Evolutionary conservation across 2,329 filamentous ascomycete genomes (phyloP).

Genomic region (Colletotrichum limetticola): DNA sequence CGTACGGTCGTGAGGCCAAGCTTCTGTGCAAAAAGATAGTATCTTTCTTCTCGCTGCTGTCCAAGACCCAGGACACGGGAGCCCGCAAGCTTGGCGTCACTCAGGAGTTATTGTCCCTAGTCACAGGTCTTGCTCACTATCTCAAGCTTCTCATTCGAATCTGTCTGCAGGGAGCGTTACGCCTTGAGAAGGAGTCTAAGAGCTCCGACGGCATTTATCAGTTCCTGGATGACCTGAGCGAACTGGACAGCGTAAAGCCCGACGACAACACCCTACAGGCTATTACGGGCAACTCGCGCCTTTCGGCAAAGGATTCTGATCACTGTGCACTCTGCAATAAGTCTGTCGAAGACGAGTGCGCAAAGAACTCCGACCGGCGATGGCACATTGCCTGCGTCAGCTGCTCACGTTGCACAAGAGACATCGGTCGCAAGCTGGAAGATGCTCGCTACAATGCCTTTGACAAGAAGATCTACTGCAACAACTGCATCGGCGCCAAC

Average conservation of each 20-base stretch:
- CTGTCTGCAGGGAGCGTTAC: slow-evolving; percentile 91
- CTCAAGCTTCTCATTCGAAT: slow-evolving; percentile 97
- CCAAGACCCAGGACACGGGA: slow-evolving; percentile 93
- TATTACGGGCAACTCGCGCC: slow-evolving; percentile 70
- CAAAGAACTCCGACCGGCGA: slow-evolving; percentile 76
- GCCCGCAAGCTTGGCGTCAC: slow-evolving; percentile 93
- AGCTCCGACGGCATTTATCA: slow-evolving; percentile 80
- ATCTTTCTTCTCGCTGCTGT: slow-evolving; percentile 93
- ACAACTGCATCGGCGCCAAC: slow-evolving; percentile 68
- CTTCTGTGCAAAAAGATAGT: slow-evolving; percentile 99
- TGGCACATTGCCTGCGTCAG: slow-evolving; percentile 88
- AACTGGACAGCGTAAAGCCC: slow-evolving; percentile 81
- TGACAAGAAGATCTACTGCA: slow-evolving; percentile 78
- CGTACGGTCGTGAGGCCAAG: slow-evolving; percentile 96
- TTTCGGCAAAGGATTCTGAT: slow-evolving; percentile 83
- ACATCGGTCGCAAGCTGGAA: slow-evolving; percentile 75
- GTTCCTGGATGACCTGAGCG: slow-evolving; percentile 85
- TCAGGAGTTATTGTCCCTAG: slow-evolving; percentile 95
- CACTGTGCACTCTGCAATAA: slow-evolving; percentile 84
- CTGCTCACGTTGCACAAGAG: slow-evolving; percentile 73
- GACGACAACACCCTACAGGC: slow-evolving; percentile 77
- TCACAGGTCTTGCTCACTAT: slow-evolving; percentile 96
- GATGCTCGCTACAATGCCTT: slow-evolving; percentile 77
- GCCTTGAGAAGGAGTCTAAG: slow-evolving; percentile 85
- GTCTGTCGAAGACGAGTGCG: slow-evolving; percentile 94